Base-by-base conservation (phyloP, 176 grass and related monocot genomes). In the Saccharum spontaneum region DNA sequence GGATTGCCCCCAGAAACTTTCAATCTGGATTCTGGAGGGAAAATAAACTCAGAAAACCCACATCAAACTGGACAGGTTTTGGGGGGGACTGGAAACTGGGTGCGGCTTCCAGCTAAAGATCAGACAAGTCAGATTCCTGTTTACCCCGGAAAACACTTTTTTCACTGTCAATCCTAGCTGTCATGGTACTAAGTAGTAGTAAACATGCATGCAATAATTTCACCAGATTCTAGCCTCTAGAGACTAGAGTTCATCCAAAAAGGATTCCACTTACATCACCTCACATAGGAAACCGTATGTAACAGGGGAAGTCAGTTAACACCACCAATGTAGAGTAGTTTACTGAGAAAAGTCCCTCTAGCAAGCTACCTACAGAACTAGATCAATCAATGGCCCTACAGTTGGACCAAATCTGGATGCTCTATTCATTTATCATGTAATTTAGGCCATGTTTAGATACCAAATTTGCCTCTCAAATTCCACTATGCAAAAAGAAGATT, bases 371-470 rank as follows among this genome's bases (percentile, higher is more conserved):
- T 79, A 55, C 43, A 37, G 50, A 63, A 76, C 23, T 86, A 78
- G 78, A 82, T 39, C 55, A 87, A 79, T 79, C 44, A 87, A 60
- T 69, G 75, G 49, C 8, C 28, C 48, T 39, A 39, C 22, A 61
- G 36, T 78, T 52, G 43, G 73, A 41, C 45, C 24, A 79, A 79
- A 63, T 67, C 61, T 66, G 72, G 59, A 33, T 10, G 31, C n/a
- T 66, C 57, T 82, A 55, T 72, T 50, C 69, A 81, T 78, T 52
- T 40, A 76, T 24, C 70, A 49, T 40, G 50, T 62, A 34, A 23
- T 83, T 74, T 46, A n/a, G n/a, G n/a, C n/a, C n/a, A n/a, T n/a
- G n/a, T n/a, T n/a, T n/a, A n/a, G n/a, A n/a, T n/a, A n/a, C n/a
- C n/a, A n/a, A n/a, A n/a, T n/a, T n/a, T n/a, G n/a, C n/a, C n/a